Base-by-base conservation (phyloP, 495 filamentous ascomycete species). In the Schizothecium vesticola region DNA sequence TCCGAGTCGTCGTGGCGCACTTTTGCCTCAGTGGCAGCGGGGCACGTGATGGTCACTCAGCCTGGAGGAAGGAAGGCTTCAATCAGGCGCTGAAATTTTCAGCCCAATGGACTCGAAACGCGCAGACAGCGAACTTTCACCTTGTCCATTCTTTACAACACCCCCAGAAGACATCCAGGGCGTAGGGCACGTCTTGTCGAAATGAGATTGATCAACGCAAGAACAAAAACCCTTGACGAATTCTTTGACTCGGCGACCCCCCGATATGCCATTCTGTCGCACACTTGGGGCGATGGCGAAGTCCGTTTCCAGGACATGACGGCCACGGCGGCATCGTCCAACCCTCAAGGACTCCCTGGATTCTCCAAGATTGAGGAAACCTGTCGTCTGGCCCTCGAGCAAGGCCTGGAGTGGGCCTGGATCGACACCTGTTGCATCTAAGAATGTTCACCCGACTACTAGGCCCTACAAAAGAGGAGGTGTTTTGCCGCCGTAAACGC, bases 261-360 rank as follows among this genome's bases (percentile, higher is more conserved):
- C n/a, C 9, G 22, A 16, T 81, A 80, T 60, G 77, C 77, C 29
- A 81, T 78, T 31, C 64, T 81, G 25, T 82, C 80, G 19, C 80
- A 82, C 69, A 76, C 71, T 0, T 82, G 80, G 80, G 74, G 60
- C 10, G 56, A 71, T 2, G 69, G 72, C 1, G 80, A 82, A 56
- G 69, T 81, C 16, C 68, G 70, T 8, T 56, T 68, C 9, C 31
- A 57, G n/a, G 65, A 68, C 59, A 59, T 57, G 64, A 25, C 23
- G 19, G 26, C 64, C 22, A n/a, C 21, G n/a, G 23, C 33, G 2
- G 11, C 43, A n/a, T 19, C 31, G 5, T 19, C 33, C 33, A 43
- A 13, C 3, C 33, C 19, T 4, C 33, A 16, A 16, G 4, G 13
- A 12, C 33, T 43, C 12, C 12, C 13, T 4, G 33, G 33, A 13